phyloP scores from a whole-genome alignment of 1,139 yeast genomes.

The Pichia sp. region DNA sequence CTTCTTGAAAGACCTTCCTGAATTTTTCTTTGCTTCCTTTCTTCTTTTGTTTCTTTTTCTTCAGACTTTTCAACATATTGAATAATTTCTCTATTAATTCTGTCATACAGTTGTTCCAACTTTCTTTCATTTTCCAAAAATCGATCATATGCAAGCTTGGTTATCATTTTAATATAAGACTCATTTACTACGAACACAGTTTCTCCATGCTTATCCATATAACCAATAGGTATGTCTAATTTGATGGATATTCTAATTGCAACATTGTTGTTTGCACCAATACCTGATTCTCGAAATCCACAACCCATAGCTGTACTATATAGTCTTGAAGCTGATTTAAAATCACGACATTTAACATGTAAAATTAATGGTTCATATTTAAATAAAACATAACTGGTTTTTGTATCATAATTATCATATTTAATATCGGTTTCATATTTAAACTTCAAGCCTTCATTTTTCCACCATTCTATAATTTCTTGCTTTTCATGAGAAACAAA shows the following conservation, averaged over 20 bases:
- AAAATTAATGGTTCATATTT: constrained; percentile 81
- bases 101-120: constrained; percentile 41
- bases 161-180: constrained; percentile 43
- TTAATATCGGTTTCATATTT: background rate
- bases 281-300: constrained; percentile 85
- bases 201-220: constrained; percentile 31
- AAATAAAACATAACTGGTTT: constrained; percentile 53
- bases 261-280: constrained; percentile 72
- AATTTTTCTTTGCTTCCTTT: constrained; percentile 53
- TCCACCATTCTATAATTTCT: constrained; percentile 49
- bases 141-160: constrained; percentile 48
- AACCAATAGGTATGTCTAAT: constrained; percentile 71
- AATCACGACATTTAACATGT: constrained; percentile 72
- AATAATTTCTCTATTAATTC: constrained; percentile 31
- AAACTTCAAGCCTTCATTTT: background rate
- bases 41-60: constrained; percentile 43
- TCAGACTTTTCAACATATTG: constrained; percentile 26
- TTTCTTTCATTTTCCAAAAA: constrained; percentile 59
- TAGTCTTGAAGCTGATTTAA: constrained; percentile 50
- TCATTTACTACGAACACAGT: constrained; percentile 41
- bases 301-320: constrained; percentile 72
- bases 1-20: constrained; percentile 51
- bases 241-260: constrained; percentile 69
- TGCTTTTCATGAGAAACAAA: constrained; percentile 65
- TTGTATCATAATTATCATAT: background rate